A percentile compares a stretch with the other conserved stretches of the same genome.
These are phyloP conservation scores for Botrytis porri DNA, from an alignment of 2,329 filamentous ascomycete species.

Conservation along the genomic window DNA sequence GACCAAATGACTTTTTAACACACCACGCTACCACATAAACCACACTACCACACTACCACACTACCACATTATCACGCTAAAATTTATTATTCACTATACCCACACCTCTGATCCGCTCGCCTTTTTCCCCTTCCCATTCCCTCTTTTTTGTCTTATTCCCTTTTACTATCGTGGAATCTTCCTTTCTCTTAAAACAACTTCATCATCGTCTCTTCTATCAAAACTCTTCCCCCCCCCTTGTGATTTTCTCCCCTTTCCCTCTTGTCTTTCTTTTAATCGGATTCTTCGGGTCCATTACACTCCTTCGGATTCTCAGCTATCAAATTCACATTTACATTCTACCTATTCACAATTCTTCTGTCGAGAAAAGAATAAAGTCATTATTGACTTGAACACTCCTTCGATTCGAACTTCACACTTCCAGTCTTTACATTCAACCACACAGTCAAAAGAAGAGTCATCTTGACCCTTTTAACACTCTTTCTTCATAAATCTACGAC, in stretches of 20 bases:
- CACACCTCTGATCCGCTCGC: conserved; percentile 12
- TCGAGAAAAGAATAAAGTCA: background rate
- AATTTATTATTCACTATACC: conserved; percentile 1
- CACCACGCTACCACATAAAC: background rate
- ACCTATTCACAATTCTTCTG: background rate
- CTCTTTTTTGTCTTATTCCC: conserved; percentile 9
- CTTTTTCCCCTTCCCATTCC: conserved; percentile 15
- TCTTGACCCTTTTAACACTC: conserved; percentile 10
- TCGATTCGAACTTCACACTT: background rate
- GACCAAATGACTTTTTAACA: background rate
- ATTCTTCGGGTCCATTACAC: conserved; percentile 47
- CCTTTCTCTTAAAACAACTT: conserved; percentile 17
- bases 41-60: background rate
- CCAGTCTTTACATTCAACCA: conserved; percentile 24
- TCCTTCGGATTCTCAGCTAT: conserved; percentile 37
- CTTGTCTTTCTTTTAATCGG: conserved; percentile 33
- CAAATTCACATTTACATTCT: conserved; percentile 23
- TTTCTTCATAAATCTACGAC: background rate
- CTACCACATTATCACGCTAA: background rate
- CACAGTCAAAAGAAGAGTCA: conserved; percentile 2
- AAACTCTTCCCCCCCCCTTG: conserved; percentile 20
- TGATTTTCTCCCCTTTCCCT: conserved; percentile 34
- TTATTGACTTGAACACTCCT: background rate
- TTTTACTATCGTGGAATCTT: conserved; percentile 17
- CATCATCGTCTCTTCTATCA: conserved; percentile 16